Conservation (phyloP, 2,329 filamentous ascomycete genomes). For the Xylariaceae sp. region DNA sequence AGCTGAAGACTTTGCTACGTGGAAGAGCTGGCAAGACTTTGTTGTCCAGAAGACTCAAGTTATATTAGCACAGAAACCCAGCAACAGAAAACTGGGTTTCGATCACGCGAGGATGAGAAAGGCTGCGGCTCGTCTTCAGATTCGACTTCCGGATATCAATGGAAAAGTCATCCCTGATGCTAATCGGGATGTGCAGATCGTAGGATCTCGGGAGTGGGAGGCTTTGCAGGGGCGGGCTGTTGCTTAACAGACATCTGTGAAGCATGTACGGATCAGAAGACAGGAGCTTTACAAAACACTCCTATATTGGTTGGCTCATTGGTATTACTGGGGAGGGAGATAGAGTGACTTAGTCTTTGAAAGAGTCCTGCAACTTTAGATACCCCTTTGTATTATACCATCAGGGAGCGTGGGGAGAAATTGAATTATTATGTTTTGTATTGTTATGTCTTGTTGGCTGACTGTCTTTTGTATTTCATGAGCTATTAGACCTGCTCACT, state of each 20-base stretch:
- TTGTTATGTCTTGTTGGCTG: constrained; percentile 5
- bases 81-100: constrained; percentile 17
- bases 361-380: constrained; percentile 13
- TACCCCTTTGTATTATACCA: constrained; percentile 20
- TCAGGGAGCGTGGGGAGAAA: constrained; percentile 9
- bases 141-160: constrained; percentile 44
- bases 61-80: constrained; percentile 17
- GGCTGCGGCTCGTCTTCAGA: constrained; percentile 46
- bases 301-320: too few relatives aligned
- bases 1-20: constrained; percentile 61
- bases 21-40: constrained; percentile 55
- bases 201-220: constrained; percentile 54
- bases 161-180: constrained; percentile 40
- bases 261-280: too few relatives aligned
- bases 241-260: too few relatives aligned
- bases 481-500: not conserved
- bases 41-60: constrained; percentile 51
- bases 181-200: constrained; percentile 45
- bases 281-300: too few relatives aligned
- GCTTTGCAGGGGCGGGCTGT: constrained; percentile 50
- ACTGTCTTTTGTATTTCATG: constrained; percentile 4
- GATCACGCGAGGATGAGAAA: constrained; percentile 30
- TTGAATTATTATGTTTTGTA: too few relatives aligned
- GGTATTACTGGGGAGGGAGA: too few relatives aligned
- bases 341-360: too few relatives aligned